Base-by-base conservation (phyloP, 208 protist species). In the Trypanosoma avium region DNA sequence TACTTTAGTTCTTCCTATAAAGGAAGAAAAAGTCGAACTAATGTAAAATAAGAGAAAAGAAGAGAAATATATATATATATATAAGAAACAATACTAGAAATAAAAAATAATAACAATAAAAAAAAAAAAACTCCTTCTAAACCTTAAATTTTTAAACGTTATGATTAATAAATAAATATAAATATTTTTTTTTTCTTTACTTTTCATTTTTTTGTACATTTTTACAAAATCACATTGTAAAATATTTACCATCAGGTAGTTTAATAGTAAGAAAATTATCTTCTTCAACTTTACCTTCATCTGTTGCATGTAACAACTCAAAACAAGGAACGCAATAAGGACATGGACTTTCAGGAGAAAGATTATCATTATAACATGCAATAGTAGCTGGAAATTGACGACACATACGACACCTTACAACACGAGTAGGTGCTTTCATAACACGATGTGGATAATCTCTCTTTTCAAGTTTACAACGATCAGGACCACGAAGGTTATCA, bases 301-400 rank as follows among this genome's bases (percentile, higher is more conserved):
- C 73, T 9, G 64, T 74, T 36, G 75, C 63, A 70, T 92, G 84
- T 19, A 94, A 64, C 10, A 90, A 42, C 43, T 84, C 72, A 71
- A 78, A 90, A 61, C 88, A 95, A 26, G 79, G 70, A 27, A 65
- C 67, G 42, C 88, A 95, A 71, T 92, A 95, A 38, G 22, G 84
- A 86, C 49, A 89, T 54, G 38, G 75, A 57, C 61, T 94, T 70
- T 50, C 74, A 72, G 73, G 60, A 12, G 63, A 70, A 7, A 73
- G 29, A 29, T 65, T 57, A 52, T 79, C 67, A 32, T 66, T 56
- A 67, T 90, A 90, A 29, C 86, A 70, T 15, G 62, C 77, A 22
- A 95, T 59, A 5, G 84, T 93, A 2, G 89, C 61, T 10, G 89
- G 84, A 58, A 85, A 82, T 19, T 77, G 45, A 4, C 65, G 61